Percentiles rank a stretch among this genome's conserved stretches.
phyloP scores from a whole-genome alignment of 1,284 basidiomycete genomes.

The Austroboletus novae-zelandiae region DNA sequence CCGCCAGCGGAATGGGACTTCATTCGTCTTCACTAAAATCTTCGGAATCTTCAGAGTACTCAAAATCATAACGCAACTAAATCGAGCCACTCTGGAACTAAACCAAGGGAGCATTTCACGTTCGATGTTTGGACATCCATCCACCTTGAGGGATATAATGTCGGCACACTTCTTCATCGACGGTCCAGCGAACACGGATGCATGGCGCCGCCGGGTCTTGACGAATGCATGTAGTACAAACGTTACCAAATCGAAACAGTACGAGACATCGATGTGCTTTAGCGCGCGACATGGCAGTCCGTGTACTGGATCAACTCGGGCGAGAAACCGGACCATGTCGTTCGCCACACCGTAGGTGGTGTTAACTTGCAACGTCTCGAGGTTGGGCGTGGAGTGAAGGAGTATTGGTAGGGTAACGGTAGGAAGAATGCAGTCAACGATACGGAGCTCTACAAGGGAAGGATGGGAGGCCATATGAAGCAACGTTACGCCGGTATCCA shows the following conservation, averaged over 20 bases:
- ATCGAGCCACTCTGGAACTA: conserved; percentile 44
- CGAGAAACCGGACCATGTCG: conserved; percentile 44
- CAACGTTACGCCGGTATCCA: conserved; percentile 8
- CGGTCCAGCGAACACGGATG: conserved; percentile 5
- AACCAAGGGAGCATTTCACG: conserved; percentile 58
- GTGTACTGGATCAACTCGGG: conserved; percentile 3
- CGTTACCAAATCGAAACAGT: conserved; percentile 50
- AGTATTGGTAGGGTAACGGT: conserved; percentile 32
- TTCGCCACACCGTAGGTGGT: conserved; percentile 34
- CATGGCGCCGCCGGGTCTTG: conserved; percentile 38
- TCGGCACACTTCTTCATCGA: conserved; percentile 12
- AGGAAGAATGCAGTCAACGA: conserved; percentile 15
- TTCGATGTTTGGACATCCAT: conserved; percentile 57
- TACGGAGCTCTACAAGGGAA: conserved; percentile 24
- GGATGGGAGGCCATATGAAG: conserved; percentile 13
- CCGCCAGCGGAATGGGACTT: background rate
- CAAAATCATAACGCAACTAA: conserved; percentile 58
- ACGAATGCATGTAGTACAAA: conserved; percentile 56
- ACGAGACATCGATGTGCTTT: conserved; percentile 52
- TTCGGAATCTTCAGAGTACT: conserved; percentile 26
- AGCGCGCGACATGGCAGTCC: conserved; percentile 50
- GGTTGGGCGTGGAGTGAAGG: conserved; percentile 35
- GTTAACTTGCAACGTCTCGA: conserved; percentile 46
- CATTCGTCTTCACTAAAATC: background rate
- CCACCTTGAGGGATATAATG: conserved; percentile 47